Evolutionary conservation across 148 eudicot species (phyloP).

Genomic region (Rhododendron williamsianum): DNA sequence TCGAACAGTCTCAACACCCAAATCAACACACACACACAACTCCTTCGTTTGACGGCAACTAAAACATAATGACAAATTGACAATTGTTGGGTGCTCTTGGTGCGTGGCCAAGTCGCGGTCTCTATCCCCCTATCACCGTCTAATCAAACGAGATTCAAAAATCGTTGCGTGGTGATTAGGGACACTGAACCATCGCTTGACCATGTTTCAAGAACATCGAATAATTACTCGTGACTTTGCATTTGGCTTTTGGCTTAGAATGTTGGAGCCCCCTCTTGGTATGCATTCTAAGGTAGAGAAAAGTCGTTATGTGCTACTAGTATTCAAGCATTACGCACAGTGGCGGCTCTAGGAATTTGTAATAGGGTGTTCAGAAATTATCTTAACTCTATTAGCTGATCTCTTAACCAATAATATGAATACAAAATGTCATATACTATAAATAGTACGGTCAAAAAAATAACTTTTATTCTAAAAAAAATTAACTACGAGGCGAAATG

Average conservation of each 20-base stretch:
- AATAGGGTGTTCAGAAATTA: too few species aligned
- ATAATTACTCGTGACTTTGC: not conserved
- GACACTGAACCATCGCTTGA: too few species aligned
- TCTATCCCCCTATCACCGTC: not conserved
- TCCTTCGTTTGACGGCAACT: not conserved
- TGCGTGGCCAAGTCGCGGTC: not conserved
- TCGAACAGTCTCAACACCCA: not conserved
- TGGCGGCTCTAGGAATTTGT: too few species aligned
- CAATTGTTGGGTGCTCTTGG: not conserved
- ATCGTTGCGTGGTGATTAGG: too few species aligned
- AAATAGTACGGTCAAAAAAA: too few species aligned
- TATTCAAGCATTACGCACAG: too few species aligned
- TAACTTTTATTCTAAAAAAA: too few species aligned
- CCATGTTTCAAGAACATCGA: not conserved
- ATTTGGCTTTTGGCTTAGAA: not conserved
- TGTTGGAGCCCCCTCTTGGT: not conserved
- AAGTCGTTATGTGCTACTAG: too few species aligned
- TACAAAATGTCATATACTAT: too few species aligned
- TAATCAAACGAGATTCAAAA: not conserved
- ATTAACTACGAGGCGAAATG: too few species aligned
- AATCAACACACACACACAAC: not conserved
- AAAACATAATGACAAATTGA: not conserved
- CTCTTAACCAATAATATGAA: too few species aligned
- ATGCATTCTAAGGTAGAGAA: not conserved
- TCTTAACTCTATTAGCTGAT: too few species aligned